Conservation (phyloP, 179 eudicot species). For the Beta corolliflora region DNA sequence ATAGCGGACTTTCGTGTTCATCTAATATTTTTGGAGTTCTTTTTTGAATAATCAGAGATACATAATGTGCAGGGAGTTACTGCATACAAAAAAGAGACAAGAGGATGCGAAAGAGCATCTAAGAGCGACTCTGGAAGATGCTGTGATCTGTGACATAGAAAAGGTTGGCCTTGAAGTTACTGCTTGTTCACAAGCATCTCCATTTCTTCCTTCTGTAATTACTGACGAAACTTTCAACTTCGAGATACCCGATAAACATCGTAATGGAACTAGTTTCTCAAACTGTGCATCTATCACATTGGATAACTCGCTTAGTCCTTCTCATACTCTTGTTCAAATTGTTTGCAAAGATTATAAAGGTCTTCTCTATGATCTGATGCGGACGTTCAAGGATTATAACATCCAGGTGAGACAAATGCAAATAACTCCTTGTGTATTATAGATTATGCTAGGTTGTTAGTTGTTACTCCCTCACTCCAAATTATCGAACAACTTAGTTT, state of each 20-base stretch:
- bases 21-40: background rate
- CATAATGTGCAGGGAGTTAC: constrained; percentile 55
- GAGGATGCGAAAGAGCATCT: constrained; percentile 55
- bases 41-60: background rate
- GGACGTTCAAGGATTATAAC: constrained; percentile 82
- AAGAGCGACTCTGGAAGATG: constrained; percentile 45
- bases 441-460: background rate
- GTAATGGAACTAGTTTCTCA: constrained; percentile 26
- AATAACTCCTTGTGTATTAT: background rate
- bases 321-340: constrained; percentile 82
- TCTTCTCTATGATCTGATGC: constrained; percentile 84
- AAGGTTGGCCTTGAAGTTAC: constrained; percentile 54
- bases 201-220: constrained; percentile 59
- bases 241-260: constrained; percentile 41
- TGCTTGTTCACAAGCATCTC: constrained; percentile 52
- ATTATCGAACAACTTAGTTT: background rate
- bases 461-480: background rate
- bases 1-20: background rate
- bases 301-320: constrained; percentile 84
- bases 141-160: constrained; percentile 71
- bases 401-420: constrained; percentile 58
- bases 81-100: constrained; percentile 68
- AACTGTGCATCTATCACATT: constrained; percentile 46
- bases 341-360: constrained; percentile 80
- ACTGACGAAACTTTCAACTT: constrained; percentile 46